Conservation (phyloP, 345 rosid species). For the Camelina sativa region DNA sequence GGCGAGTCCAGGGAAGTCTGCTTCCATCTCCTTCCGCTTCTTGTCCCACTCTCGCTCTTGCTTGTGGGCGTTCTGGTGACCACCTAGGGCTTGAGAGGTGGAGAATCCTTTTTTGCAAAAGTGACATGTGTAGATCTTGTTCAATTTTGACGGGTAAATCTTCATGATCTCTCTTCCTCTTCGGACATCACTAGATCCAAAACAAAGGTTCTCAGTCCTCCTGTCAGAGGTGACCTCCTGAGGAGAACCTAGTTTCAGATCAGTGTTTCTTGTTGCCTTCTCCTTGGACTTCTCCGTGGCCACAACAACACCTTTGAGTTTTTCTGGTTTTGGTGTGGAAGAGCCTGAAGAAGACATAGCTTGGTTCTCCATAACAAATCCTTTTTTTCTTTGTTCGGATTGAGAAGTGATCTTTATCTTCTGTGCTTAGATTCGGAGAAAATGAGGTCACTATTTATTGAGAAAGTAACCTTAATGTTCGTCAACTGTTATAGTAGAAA, state of each 20-base stretch:
- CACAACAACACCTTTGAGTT: neutral
- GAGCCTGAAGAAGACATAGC: slow-evolving; percentile 36
- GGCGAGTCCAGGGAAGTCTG: neutral
- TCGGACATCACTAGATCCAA: slow-evolving; percentile 24
- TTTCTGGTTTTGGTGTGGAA: slow-evolving; percentile 23
- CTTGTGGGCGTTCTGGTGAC: slow-evolving; percentile 97
- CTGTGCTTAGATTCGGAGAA: slow-evolving; percentile 32
- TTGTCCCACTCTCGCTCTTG: slow-evolving; percentile 65
- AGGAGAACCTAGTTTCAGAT: slow-evolving; percentile 16
- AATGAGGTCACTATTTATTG: slow-evolving; percentile 35
- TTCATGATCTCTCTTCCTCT: slow-evolving; percentile 38
- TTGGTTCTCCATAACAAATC: slow-evolving; percentile 30
- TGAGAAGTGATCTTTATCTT: slow-evolving; percentile 33
- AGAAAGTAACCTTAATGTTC: slow-evolving; percentile 20
- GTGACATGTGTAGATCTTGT: slow-evolving; percentile 32
- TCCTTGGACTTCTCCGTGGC: slow-evolving; percentile 7
- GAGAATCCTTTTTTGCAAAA: slow-evolving; percentile 51
- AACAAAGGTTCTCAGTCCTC: slow-evolving; percentile 23
- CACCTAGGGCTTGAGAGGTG: slow-evolving; percentile 91
- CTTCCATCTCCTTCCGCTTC: slow-evolving; percentile 41
- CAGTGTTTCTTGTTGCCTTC: neutral
- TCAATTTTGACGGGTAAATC: slow-evolving; percentile 36
- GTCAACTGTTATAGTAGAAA: slow-evolving; percentile 35
- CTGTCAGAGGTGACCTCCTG: slow-evolving; percentile 27
- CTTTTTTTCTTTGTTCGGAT: slow-evolving; percentile 15